Evolutionary conservation across 2,329 filamentous ascomycete genomes (phyloP).

Genomic region (Pseudogymnoascus sp.): DNA sequence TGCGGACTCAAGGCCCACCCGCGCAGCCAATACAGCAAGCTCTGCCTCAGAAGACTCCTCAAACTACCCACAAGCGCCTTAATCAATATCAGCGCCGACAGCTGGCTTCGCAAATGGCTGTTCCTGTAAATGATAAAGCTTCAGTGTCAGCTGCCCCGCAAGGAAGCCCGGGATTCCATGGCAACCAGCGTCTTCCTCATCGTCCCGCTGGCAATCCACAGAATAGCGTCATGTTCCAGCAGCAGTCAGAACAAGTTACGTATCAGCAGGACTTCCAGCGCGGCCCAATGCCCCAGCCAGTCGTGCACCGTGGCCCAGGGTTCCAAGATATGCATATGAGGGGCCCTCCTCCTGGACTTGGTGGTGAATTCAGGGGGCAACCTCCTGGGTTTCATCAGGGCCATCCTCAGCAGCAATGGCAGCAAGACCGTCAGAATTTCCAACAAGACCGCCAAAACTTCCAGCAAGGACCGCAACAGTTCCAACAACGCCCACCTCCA

Average conservation of each 20-base stretch:
- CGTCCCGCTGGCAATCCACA: background rate
- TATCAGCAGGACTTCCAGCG: conserved; percentile 21
- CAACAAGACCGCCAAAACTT: background rate
- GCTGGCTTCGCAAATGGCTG: conserved; percentile 2
- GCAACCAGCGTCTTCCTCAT: conserved; percentile 8
- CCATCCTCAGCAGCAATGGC: background rate
- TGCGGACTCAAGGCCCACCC: background rate
- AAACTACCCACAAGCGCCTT: conserved; percentile 14
- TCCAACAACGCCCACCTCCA: conserved; percentile 11
- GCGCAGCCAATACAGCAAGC: background rate
- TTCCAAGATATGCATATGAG: background rate
- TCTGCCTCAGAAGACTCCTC: background rate
- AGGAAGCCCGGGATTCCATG: background rate
- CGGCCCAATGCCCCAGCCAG: conserved; percentile 19
- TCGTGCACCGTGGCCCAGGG: conserved; percentile 4
- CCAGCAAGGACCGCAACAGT: background rate
- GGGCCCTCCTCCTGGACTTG: background rate
- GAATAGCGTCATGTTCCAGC: conserved; percentile 14
- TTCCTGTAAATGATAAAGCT: conserved; percentile 11
- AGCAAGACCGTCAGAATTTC: conserved; percentile 2
- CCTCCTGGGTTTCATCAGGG: background rate
- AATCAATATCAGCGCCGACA: conserved; percentile 20
- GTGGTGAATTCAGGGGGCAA: background rate
- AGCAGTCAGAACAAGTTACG: conserved; percentile 11
- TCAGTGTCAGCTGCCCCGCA: conserved; percentile 11